Percentiles rank a stretch among this genome's conserved stretches.
Conservation (phyloP, 345 rosid species). For the Brassica carinata region DNA sequence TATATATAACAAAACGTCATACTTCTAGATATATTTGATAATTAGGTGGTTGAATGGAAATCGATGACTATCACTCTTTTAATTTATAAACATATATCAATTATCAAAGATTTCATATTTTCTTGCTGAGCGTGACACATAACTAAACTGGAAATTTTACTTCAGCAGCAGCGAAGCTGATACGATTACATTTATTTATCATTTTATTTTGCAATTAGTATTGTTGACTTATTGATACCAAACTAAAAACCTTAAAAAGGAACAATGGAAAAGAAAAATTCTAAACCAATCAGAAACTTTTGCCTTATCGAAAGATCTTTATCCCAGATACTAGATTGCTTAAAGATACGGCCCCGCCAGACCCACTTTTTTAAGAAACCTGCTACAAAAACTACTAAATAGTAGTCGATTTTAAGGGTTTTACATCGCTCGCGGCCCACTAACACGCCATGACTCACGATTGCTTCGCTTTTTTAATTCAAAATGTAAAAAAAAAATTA, state of each 20-base stretch:
- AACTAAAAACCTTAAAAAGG: constrained; percentile 36
- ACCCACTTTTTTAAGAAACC: no score
- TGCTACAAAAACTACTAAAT: no score
- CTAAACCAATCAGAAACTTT: constrained; percentile 30
- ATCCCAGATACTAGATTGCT: no score
- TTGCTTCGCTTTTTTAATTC: no score
- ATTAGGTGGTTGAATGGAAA: background rate
- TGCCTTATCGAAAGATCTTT: no score
- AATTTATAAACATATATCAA: background rate
- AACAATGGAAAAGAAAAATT: constrained; percentile 26
- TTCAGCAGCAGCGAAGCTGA: constrained; percentile 19
- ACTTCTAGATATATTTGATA: background rate
- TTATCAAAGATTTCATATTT: background rate
- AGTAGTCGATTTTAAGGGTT: no score
- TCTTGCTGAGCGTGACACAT: background rate
- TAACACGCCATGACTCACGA: no score
- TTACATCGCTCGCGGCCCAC: no score
- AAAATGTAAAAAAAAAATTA: no score
- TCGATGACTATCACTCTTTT: background rate
- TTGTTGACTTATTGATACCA: constrained; percentile 37
- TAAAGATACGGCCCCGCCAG: no score
- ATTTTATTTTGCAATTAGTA: constrained; percentile 23
- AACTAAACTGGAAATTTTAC: constrained; percentile 14
- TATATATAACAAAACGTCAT: background rate
- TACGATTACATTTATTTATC: background rate